These are phyloP conservation scores for Colletotrichum simmondsii DNA, from an alignment of 2,329 filamentous ascomycete genomes.

Conservation along the genomic window DNA sequence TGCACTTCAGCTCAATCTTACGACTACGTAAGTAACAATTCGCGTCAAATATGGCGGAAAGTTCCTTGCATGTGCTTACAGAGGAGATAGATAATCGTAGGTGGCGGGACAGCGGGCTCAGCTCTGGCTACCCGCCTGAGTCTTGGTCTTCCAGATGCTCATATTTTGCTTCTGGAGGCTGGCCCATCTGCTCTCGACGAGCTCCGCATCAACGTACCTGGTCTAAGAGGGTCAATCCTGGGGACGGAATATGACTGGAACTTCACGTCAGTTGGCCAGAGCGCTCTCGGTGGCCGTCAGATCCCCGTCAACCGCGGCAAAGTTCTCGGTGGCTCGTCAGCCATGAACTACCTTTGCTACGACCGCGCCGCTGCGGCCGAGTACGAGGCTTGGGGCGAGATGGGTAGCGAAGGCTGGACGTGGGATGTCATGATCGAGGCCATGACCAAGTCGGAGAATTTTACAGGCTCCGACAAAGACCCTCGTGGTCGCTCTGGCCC, in stretches of 20 bases:
- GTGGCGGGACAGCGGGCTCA: conserved; percentile 15
- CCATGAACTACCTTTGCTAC: conserved; percentile 56
- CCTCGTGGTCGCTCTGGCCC: conserved; percentile 37
- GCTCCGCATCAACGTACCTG: conserved; percentile 45
- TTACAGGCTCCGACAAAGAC: conserved; percentile 37
- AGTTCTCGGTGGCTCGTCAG: conserved; percentile 59
- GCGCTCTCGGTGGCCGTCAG: conserved; percentile 49
- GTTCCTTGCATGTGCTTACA: not conserved
- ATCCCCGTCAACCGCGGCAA: conserved; percentile 57
- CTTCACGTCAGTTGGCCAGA: conserved; percentile 55
- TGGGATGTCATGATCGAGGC: conserved; percentile 48
- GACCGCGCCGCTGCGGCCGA: conserved; percentile 48
- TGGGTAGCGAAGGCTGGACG: conserved; percentile 48
- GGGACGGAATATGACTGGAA: conserved; percentile 50
- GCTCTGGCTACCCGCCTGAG: conserved; percentile 41
- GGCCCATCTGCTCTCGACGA: conserved; percentile 43
- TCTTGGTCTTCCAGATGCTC: conserved; percentile 41
- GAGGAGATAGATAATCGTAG: conserved; percentile 7
- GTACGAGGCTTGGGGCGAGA: conserved; percentile 50
- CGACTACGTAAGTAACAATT: conserved; percentile 38
- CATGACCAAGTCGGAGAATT: conserved; percentile 43
- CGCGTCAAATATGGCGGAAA: not conserved
- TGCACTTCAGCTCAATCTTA: conserved; percentile 28
- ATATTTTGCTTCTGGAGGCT: conserved; percentile 44
- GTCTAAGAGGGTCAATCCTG: conserved; percentile 42